Conservation (phyloP, 2,329 filamentous ascomycete genomes). For the Fusarium concolor region DNA sequence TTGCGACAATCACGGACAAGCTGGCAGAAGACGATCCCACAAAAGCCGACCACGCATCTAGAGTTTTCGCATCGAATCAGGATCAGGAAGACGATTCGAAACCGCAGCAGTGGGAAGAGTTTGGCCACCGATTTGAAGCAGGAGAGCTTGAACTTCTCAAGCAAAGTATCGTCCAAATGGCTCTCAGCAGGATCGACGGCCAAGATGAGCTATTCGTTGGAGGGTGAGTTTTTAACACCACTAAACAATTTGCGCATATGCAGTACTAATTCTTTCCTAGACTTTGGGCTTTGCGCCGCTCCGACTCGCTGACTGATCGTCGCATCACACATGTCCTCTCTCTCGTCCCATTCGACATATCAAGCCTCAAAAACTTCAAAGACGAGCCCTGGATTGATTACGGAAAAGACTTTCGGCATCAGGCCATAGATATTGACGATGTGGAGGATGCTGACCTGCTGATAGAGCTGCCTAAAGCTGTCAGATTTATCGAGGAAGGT, state of each 20-base stretch:
- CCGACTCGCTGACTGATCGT: slow-evolving; percentile 74
- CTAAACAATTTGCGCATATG: slow-evolving; percentile 3
- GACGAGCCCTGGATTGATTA: slow-evolving; percentile 61
- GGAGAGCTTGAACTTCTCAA: slow-evolving; percentile 46
- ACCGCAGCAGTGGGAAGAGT: slow-evolving; percentile 42
- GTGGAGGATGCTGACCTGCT: slow-evolving; percentile 89
- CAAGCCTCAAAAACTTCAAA: slow-evolving; percentile 58
- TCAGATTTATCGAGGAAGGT: slow-evolving; percentile 85
- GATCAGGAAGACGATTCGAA: slow-evolving; percentile 18
- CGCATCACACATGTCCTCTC: slow-evolving; percentile 94
- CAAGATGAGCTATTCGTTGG: slow-evolving; percentile 56
- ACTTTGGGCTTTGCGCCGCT: slow-evolving; percentile 81
- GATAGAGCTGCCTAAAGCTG: slow-evolving; percentile 80
- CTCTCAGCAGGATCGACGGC: slow-evolving; percentile 57
- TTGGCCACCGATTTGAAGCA: slow-evolving; percentile 38
- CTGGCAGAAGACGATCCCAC: slow-evolving; percentile 25
- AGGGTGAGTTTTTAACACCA: slow-evolving; percentile 49
- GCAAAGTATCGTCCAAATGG: slow-evolving; percentile 54
- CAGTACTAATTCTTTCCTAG: slow-evolving; percentile 51
- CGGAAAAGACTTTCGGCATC: slow-evolving; percentile 73
- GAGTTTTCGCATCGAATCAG: background rate
- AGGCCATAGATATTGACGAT: slow-evolving; percentile 89
- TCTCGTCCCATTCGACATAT: slow-evolving; percentile 69
- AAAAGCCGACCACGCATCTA: background rate
- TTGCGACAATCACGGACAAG: slow-evolving; percentile 9